Percentiles rank a stretch among this genome's conserved stretches.
These are phyloP conservation scores for Penicillium taxi DNA, from an alignment of 495 filamentous ascomycete genomes.

Conservation along the genomic window DNA sequence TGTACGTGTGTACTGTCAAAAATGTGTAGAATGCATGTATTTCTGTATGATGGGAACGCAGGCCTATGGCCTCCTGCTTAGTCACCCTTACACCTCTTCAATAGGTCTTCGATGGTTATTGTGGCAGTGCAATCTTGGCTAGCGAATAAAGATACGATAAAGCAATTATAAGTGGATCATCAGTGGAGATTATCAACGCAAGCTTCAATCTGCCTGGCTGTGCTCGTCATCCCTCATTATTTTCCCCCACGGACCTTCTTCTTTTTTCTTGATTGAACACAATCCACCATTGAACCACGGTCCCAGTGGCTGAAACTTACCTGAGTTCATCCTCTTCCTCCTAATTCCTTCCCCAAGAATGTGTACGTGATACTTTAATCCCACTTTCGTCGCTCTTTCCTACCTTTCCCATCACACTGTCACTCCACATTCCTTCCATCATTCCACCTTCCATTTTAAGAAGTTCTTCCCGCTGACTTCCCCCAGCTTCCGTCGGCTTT, in stretches of 20 bases:
- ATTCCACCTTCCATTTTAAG: background rate
- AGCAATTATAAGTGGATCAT: background rate
- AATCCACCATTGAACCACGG: constrained; percentile 8
- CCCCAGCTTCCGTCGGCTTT: constrained; percentile 23
- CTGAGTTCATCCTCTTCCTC: constrained; percentile 8
- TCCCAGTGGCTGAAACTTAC: constrained; percentile 17
- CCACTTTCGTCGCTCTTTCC: constrained; percentile 5
- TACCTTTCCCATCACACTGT: constrained; percentile 1
- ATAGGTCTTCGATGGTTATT: too few species aligned
- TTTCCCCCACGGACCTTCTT: constrained; percentile 3
- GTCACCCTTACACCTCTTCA: too few species aligned
- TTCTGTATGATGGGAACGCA: too few species aligned
- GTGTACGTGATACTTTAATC: constrained; percentile 13
- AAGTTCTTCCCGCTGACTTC: background rate
- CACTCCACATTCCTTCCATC: background rate
- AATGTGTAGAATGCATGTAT: too few species aligned
- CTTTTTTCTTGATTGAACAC: constrained; percentile 1
- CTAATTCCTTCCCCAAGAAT: constrained; percentile 10
- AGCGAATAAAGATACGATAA: constrained; percentile 2
- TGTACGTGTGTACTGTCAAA: too few species aligned
- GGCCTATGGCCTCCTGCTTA: too few species aligned
- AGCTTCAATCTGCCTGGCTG: constrained; percentile 11
- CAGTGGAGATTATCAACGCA: constrained; percentile 1
- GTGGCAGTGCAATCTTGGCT: constrained; percentile 16
- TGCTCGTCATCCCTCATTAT: constrained; percentile 5